phyloP scores from a whole-genome alignment of 2,329 filamentous ascomycete genomes.

The Cladosporium cucumerinum region DNA sequence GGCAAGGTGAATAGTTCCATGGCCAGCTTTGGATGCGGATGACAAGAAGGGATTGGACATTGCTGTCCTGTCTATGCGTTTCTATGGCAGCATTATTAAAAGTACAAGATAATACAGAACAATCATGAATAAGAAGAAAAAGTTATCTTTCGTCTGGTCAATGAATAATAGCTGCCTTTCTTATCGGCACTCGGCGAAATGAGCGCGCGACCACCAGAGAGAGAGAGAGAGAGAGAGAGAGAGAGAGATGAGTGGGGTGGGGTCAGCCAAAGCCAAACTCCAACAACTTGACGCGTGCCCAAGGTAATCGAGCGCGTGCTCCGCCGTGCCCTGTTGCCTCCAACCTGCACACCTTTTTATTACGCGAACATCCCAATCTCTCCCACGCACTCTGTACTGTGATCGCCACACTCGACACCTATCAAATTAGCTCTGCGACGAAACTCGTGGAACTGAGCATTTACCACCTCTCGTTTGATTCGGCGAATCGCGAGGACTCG shows the following conservation, averaged over 20 bases:
- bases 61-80: constrained; percentile 15
- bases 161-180: not conserved
- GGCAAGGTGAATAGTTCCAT: constrained; percentile 72
- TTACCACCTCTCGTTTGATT: not conserved
- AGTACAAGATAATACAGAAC: not conserved
- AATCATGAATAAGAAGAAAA: not conserved
- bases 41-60: constrained; percentile 68
- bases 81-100: constrained; percentile 24
- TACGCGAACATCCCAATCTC: not conserved
- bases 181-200: constrained; percentile 5
- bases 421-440: not conserved
- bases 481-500: constrained; percentile 7
- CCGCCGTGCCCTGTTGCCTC: not conserved
- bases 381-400: not conserved
- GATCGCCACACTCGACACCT: not conserved
- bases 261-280: not conserved
- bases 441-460: not conserved
- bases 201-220: not conserved
- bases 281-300: not conserved
- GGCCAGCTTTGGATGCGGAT: constrained; percentile 70
- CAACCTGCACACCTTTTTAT: not conserved
- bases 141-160: not conserved
- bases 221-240: too few species aligned
- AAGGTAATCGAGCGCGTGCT: not conserved
- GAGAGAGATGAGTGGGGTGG: too few species aligned